Base-by-base conservation (phyloP, 2,329 filamentous ascomycete genomes). In the Cordyceps cicadae region DNA sequence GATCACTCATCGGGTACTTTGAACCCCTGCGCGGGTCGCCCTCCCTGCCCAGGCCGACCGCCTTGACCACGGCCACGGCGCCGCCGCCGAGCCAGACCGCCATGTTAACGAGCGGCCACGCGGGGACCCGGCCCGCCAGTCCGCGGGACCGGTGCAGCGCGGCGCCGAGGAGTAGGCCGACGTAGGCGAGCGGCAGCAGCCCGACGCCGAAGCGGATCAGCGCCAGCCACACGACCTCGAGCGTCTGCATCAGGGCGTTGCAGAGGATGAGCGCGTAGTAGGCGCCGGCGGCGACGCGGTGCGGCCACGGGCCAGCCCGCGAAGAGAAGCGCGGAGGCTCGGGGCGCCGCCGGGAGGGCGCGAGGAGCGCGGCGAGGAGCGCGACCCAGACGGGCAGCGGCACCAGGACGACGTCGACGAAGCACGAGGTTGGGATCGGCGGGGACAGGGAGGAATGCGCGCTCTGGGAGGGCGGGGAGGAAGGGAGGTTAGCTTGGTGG, bases 1-100 rank as follows among this genome's bases (percentile, higher is more conserved):
- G 59, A n/a, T 61, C 59, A 15, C 51, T 51, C 51, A 61, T 56
- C 24, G 59, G 59, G 24, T 61, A 61, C 29, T 55, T 56, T 21
- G 59, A 61, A 21, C 34, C 52, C 52, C 34, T 61, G 37, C 59
- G 59, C 24, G 12, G 8, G 37, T 34, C 21, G 14, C 32, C 43
- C 19, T 61, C 59, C 17, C 19, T 17, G 5, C 51, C 34, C 45
- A 61, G 43, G n/a, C 59, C 59, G n/a, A 61, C 19, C 2, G 29
- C 53, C 32, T 61, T 61, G 14, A 61, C 59, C 3, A 61, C 21
- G 15, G 59, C 29, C 52, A 56, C 51, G 52, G 14, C 9, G 37
- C 56, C 51, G 21, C 52, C 53, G 2, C 59, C 59, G 7, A 61
- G 29, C 59, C 59, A 61, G n/a, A 56, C 39, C 45, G 52, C 52